Base-by-base conservation (phyloP, 2,329 filamentous ascomycete genomes). In the Rutstroemia sp. region DNA sequence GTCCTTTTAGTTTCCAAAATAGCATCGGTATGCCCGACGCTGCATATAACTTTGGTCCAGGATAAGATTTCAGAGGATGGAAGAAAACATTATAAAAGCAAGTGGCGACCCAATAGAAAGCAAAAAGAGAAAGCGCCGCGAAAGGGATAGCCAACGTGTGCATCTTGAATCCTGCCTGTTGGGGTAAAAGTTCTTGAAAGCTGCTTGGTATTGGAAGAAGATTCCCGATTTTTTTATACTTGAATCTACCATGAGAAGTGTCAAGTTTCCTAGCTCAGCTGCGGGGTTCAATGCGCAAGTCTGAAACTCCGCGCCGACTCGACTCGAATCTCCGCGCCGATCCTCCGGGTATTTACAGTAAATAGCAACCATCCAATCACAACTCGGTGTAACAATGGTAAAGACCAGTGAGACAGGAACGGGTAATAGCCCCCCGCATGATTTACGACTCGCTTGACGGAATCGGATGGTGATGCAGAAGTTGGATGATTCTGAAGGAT, bases 71-170 rank as follows among this genome's bases (percentile, higher is more conserved):
- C 21, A 61, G 45, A 25, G 61, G 58, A 34, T 62, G 61, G 12
- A 61, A 45, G 27, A 41, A 55, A 39, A 62, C 2, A 39, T 60
- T 61, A 44, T 62, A 61, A 21, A 61, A 23, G 19, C 18, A 44
- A 19, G 1, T 21, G 3, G 37, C n/a, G 5, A 49, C 30, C 25
- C 38, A 21, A 6, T 54, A 49, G 3, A 54, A 16, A 16, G 19
- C 14, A 10, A 14, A 44, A 1, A 14, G 18, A 16, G 12, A 4
- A 5, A 12, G n/a, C 4, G 16, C 41, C 27, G 30, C 6, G 21
- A 19, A 5, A 6, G 16, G 9, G 19, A 34, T 34, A 23, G 12
- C 1, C 4, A 21, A 14, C 7, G 19, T 7, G 6, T 3, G 6
- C 19, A 23, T 42, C 5, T 18, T 19, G 7, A 42, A 19, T 42